Conservation (phyloP, 2,329 filamentous ascomycete species). For the Apiospora arundinis region DNA sequence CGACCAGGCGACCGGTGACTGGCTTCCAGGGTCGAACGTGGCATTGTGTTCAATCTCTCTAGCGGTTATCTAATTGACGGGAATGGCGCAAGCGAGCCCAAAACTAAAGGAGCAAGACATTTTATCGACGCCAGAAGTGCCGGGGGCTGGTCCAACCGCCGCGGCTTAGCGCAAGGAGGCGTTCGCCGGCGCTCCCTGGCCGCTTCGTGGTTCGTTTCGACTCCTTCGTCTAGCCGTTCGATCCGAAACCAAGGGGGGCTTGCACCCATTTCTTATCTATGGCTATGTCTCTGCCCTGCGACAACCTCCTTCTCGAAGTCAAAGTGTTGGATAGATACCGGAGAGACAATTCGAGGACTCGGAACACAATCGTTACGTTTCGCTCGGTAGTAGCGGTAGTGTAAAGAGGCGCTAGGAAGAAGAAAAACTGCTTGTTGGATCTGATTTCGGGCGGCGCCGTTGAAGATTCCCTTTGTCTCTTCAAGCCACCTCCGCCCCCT, state of each 20-base stretch:
- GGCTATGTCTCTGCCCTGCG: not conserved
- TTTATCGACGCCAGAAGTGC: not conserved
- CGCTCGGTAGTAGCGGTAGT: not conserved
- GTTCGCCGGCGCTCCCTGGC: slow-evolving; percentile 3
- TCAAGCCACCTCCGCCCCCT: not conserved
- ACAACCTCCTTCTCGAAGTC: not conserved
- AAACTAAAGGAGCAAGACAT: not conserved
- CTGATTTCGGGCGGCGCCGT: not conserved
- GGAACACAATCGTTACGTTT: not conserved
- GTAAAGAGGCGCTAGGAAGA: not conserved
- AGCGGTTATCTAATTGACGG: not conserved
- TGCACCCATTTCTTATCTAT: not conserved
- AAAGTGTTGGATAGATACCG: not conserved
- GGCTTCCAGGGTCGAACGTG: not conserved
- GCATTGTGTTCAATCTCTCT: not conserved
- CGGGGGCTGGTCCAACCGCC: not conserved
- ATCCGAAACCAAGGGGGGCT: not conserved
- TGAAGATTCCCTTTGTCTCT: not conserved
- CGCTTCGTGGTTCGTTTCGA: not conserved
- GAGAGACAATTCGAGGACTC: not conserved
- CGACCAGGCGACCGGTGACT: not conserved
- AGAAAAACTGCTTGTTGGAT: not conserved
- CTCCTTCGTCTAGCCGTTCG: not conserved
- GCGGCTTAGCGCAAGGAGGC: not conserved
- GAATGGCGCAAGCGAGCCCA: not conserved